Evolutionary conservation across 352 stramenopile species (phyloP), one percentile per base, ranked within the genome.

Genomic region (Globisporangium takayamanum): DNA sequence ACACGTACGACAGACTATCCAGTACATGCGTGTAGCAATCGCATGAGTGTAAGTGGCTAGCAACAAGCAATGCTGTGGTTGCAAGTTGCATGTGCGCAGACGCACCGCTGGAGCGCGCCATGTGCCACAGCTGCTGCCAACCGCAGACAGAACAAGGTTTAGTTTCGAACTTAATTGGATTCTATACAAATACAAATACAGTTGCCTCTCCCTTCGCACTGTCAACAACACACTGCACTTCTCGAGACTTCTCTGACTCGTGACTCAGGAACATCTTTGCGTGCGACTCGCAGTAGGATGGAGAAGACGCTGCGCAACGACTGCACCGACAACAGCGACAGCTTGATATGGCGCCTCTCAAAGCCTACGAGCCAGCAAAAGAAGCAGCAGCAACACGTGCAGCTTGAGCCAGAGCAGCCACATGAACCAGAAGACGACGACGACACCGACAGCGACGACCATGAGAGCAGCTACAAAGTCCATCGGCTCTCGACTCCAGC

Each of bases 1-100:
- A 68, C 42, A 94, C 78, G 53, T 92, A 94, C 58, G 84, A 81
- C 45, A 94, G 65, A 28, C 84, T 91, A 25, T 42, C 6, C 12
- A n/a, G 16, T 45, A 8, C 15, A 47, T 47, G 41, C 8, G 41
- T 6, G 14, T 8, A 47, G 10, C 14, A 14, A 18, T 22, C 18
- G 14, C 18, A 6, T 22, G 2, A 20, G 14, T 6, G 41, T 47
- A 5, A 22, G 20, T 49, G 2, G 18, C 16, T 3, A 49, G 18
- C 44, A 26, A 7, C 44, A 26, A 14, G 25, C 58, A 2, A 7
- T 22, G 22, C 22, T 22, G 22, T 22, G 22, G 22, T n/a, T 42
- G 15, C 28, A 49, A 25, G 0, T 20, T n/a, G 36, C 12, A 16
- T 20, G 15, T 5, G 42, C 18, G 18, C 25, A 3, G 0, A 61